Conservation (phyloP, 805 yeast genomes). For the Gaillardinia entomophila region DNA sequence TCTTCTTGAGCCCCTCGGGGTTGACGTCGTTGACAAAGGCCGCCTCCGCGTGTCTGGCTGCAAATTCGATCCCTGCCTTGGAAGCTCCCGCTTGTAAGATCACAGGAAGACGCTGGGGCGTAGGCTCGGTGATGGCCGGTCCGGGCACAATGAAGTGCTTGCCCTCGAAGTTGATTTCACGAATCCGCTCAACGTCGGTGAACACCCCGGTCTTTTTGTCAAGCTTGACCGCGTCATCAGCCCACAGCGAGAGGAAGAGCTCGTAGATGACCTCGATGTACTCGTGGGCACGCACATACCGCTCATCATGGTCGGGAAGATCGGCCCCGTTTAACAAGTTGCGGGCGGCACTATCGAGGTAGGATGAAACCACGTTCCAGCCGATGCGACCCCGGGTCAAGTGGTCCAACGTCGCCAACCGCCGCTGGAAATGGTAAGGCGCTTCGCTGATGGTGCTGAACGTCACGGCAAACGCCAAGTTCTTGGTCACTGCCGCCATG, state of each 20-base stretch:
- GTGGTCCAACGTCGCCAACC: slow-evolving; percentile 41
- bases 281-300: slow-evolving; percentile 37
- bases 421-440: slow-evolving; percentile 37
- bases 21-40: slow-evolving; percentile 33
- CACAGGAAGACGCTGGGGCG: slow-evolving; percentile 41
- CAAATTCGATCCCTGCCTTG: slow-evolving; percentile 33
- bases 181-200: slow-evolving; percentile 34
- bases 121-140: slow-evolving; percentile 37
- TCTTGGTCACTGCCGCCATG: slow-evolving; percentile 39
- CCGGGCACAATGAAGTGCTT: slow-evolving; percentile 37
- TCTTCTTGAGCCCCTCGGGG: slow-evolving; percentile 20
- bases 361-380: slow-evolving; percentile 44
- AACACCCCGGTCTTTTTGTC: slow-evolving; percentile 23
- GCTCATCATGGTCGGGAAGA: slow-evolving; percentile 33
- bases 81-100: slow-evolving; percentile 43
- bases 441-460: slow-evolving; percentile 38
- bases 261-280: slow-evolving; percentile 34
- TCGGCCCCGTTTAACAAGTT: slow-evolving; percentile 30
- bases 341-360: slow-evolving; percentile 37
- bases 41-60: slow-evolving; percentile 39
- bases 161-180: slow-evolving; percentile 38
- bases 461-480: slow-evolving; percentile 36
- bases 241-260: slow-evolving; percentile 38
- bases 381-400: slow-evolving; percentile 39
- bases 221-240: slow-evolving; percentile 34